A percentile compares a stretch with the other conserved stretches of the same genome.
Conservation (phyloP, 2,329 filamentous ascomycete species). For the Sporothrix mexicana region DNA sequence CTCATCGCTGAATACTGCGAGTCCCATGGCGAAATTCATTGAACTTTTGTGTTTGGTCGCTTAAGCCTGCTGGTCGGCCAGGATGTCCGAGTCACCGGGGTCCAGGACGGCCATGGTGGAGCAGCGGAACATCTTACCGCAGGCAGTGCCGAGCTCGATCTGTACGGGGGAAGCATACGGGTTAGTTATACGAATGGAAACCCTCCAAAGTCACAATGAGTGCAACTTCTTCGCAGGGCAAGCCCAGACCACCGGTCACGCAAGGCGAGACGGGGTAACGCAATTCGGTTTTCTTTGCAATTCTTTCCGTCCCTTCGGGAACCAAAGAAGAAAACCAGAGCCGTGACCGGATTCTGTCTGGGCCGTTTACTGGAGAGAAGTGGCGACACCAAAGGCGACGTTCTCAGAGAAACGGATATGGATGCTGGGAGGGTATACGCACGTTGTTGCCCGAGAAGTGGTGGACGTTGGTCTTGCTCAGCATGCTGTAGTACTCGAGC, state of each 20-base stretch:
- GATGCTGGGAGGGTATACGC: conserved; percentile 57
- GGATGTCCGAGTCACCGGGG: conserved; percentile 97
- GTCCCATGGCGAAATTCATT: conserved; percentile 9
- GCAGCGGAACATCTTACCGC: conserved; percentile 97
- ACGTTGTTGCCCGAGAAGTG: conserved; percentile 99
- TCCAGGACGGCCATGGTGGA: conserved; percentile 97
- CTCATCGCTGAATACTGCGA: conserved; percentile 18
- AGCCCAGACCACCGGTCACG: conserved; percentile 47
- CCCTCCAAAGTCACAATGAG: conserved; percentile 81
- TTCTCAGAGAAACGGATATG: neutral
- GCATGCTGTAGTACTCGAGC: conserved; percentile 93
- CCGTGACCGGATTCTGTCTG: conserved; percentile 30
- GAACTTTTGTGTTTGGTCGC: neutral
- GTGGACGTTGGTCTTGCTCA: conserved; percentile 93
- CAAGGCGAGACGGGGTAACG: neutral
- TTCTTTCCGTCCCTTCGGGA: too few relatives aligned
- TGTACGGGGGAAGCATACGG: conserved; percentile 54
- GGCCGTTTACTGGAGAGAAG: conserved; percentile 35
- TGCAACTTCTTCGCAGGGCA: conserved; percentile 91
- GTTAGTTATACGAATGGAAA: conserved; percentile 63
- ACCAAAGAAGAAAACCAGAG: neutral
- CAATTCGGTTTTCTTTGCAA: neutral
- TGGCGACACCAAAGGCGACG: conserved; percentile 33
- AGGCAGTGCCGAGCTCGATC: conserved; percentile 98
- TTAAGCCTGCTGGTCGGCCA: conserved; percentile 75